Conservation (phyloP, 441 rosid genomes). For the Hura crepitans region DNA sequence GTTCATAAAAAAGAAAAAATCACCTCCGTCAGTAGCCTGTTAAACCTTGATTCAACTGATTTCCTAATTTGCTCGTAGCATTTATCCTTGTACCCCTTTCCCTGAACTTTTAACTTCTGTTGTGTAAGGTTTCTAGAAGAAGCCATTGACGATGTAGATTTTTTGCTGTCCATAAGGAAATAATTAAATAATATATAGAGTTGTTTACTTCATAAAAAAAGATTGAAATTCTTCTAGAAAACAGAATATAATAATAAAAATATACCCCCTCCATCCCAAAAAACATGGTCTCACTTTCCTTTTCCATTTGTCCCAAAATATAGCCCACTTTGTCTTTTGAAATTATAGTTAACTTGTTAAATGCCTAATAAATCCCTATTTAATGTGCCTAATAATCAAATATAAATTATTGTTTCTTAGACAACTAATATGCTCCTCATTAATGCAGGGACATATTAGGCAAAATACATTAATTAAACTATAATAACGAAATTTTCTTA, state of each 20-base stretch:
- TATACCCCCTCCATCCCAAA: too few relatives aligned
- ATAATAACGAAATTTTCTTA: too few relatives aligned
- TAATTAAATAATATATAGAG: slow-evolving; percentile 6
- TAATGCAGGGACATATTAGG: too few relatives aligned
- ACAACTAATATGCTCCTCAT: too few relatives aligned
- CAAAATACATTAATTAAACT: too few relatives aligned
- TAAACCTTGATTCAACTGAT: slow-evolving; percentile 82
- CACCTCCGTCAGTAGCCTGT: slow-evolving; percentile 78
- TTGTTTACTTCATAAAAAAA: slow-evolving; percentile 4
- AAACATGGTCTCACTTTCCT: too few relatives aligned
- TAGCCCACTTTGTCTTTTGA: too few relatives aligned
- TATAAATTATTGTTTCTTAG: too few relatives aligned
- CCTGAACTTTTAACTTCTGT: slow-evolving; percentile 76
- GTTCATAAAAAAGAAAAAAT: slow-evolving; percentile 21
- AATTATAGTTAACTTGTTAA: too few relatives aligned
- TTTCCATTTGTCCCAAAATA: too few relatives aligned
- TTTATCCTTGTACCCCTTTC: slow-evolving; percentile 94
- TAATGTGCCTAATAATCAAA: too few relatives aligned
- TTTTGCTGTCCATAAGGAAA: slow-evolving; percentile 43
- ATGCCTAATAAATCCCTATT: too few relatives aligned
- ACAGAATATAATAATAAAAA: neutral
- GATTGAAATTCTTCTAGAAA: slow-evolving; percentile 17
- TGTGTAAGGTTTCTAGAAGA: slow-evolving; percentile 60
- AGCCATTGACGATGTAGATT: slow-evolving; percentile 48
- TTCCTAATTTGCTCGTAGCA: slow-evolving; percentile 93